Conservation (phyloP, 257 asterid genomes). For the Capsicum pubescens region DNA sequence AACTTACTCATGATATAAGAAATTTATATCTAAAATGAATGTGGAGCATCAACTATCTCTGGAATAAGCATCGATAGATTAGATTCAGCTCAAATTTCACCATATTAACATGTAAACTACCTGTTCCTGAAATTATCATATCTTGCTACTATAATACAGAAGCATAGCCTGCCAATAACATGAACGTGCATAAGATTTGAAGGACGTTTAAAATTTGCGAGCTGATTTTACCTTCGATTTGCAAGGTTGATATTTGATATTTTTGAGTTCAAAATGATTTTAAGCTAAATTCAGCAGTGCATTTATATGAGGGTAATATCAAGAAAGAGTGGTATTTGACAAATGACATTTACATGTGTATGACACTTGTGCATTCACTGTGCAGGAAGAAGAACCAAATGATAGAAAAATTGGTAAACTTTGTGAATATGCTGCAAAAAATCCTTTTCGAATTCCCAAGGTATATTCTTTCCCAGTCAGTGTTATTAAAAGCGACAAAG, state of each 20-base stretch:
- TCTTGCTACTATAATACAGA: neutral
- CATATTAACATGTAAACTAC: neutral
- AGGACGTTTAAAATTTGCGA: neutral
- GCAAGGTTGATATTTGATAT: neutral
- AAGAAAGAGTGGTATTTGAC: constrained; percentile 11
- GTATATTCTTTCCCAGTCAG: constrained; percentile 38
- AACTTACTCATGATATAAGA: constrained; percentile 10
- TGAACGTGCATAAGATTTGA: neutral
- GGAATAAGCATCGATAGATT: neutral
- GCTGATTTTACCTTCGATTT: neutral
- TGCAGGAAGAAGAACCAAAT: constrained; percentile 89
- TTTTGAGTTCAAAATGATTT: neutral
- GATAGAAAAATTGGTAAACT: constrained; percentile 91
- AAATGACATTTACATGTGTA: constrained; percentile 13
- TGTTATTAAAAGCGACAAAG: too few species aligned
- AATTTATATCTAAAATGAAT: neutral
- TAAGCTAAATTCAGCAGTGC: constrained; percentile 6
- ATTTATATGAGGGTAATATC: constrained; percentile 5
- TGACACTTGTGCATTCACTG: constrained; percentile 27
- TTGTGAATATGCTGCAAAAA: constrained; percentile 92
- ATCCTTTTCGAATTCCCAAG: constrained; percentile 98
- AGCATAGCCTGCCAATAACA: neutral
- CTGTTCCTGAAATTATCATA: neutral
- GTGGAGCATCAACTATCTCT: constrained; percentile 1
- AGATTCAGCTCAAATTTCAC: constrained; percentile 16